Conservation (phyloP, 139 green algal species). For the Tetradesmus lagerheimii region DNA sequence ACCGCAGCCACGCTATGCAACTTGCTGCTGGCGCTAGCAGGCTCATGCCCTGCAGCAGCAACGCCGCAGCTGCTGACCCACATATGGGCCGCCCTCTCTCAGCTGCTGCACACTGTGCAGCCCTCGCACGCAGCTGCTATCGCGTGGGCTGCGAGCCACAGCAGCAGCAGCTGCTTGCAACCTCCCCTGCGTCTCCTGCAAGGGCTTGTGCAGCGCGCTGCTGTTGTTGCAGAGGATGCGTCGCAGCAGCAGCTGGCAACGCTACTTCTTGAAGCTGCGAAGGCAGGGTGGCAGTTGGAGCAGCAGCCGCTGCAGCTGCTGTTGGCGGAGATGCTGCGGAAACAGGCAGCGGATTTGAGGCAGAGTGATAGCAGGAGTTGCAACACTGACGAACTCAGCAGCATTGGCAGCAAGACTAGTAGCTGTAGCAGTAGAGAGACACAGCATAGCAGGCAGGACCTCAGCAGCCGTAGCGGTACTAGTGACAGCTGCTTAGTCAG, state of each 20-base stretch:
- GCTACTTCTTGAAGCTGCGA: background rate
- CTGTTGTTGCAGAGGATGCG: background rate
- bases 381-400: background rate
- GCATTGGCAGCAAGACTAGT: background rate
- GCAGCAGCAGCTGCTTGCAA: background rate
- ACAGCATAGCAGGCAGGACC: background rate
- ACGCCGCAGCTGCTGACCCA: background rate
- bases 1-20: constrained; percentile 21
- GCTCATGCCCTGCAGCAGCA: background rate
- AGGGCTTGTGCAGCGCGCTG: background rate
- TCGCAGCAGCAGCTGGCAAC: background rate
- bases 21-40: constrained; percentile 21
- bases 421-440: too few species aligned
- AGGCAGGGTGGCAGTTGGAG: background rate
- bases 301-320: background rate
- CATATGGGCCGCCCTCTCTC: background rate
- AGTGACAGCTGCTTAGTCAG: background rate
- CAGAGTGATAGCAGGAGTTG: background rate
- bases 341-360: constrained; percentile 1
- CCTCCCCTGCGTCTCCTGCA: background rate
- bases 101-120: background rate
- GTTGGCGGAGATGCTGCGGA: background rate
- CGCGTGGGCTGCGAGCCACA: background rate
- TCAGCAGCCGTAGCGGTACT: background rate
- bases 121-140: constrained; percentile 18